Base-by-base conservation (phyloP, 495 filamentous ascomycete species). In the Penicillium soppii region DNA sequence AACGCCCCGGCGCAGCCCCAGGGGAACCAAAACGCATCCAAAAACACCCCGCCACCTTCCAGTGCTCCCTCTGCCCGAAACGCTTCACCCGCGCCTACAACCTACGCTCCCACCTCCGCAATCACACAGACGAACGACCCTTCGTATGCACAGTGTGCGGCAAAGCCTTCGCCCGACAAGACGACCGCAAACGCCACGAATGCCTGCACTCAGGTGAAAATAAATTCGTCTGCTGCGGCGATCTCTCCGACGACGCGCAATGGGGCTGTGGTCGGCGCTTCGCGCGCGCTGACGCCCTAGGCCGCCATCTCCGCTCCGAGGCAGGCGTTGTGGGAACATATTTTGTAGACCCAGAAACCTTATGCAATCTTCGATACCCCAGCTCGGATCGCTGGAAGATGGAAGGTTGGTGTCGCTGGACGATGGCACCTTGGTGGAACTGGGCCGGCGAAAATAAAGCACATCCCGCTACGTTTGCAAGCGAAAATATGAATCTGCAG, bases 211-310 rank as follows among this genome's bases (percentile, higher is more conserved):
- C 87, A 1, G 91, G 91, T 32, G 91, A 96, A 67, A 95, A 95
- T 82, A 97, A 97, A 58, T 98, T 97, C 63, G 89, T 97, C 50
- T 98, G 94, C 69, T 87, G 88, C 32, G 94, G 94, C 49, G 88
- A 90, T 45, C 82, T 98, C 9, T 89, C 91, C 50, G 77, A 80
- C n/a, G 85, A 83, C 25, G 83, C 83, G 6, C 82, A 84, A 47
- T 98, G 94, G 94, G 94, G 94, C 38, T 98, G 94, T 59, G 90
- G 90, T 10, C 85, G 94, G 22, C 80, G 91, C 8, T 98, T 98
- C 66, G 94, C 94, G 1, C 90, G 94, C 47, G 94, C 94, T 7
- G 94, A 98, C 69, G 94, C 95, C 2, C 76, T 98, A 2, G 94
- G 94, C 13, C 84, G 94, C n/a, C 94, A 98, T 68, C 97, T 98